phyloP scores from a whole-genome alignment of 352 stramenopile species.

The Phytophthora fragariae region DNA sequence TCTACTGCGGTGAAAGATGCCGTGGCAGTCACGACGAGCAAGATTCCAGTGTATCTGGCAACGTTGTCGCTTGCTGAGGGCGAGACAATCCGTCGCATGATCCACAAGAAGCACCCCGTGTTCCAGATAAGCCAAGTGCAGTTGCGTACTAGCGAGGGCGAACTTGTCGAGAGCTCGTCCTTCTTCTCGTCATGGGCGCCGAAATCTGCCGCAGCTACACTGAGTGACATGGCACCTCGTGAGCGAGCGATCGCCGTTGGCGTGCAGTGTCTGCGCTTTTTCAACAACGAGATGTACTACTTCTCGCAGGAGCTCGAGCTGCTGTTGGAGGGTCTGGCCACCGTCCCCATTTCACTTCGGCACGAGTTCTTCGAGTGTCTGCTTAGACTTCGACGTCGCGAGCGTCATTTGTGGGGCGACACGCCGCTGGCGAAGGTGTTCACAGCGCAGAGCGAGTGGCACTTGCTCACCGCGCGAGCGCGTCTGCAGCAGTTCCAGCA shows the following conservation, averaged over 20 bases:
- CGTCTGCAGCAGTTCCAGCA: conserved; percentile 89
- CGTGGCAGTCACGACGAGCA: conserved; percentile 44
- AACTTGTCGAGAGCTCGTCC: conserved; percentile 84
- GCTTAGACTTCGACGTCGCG: conserved; percentile 93
- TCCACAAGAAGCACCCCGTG: conserved; percentile 91
- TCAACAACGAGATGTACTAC: conserved; percentile 99
- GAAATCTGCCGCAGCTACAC: conserved; percentile 2
- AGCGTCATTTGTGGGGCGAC: conserved; percentile 95
- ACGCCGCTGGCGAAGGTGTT: conserved; percentile 98
- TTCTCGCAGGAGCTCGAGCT: conserved; percentile 93
- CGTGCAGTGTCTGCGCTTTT: conserved; percentile 95
- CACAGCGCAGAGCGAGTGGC: conserved; percentile 97
- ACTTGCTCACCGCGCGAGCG: conserved; percentile 85
- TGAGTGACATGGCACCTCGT: conserved; percentile 26
- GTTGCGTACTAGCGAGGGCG: conserved; percentile 82
- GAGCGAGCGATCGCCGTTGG: conserved; percentile 54
- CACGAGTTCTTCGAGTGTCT: conserved; percentile 89
- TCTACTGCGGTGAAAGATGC: conserved; percentile 49
- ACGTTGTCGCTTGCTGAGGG: conserved; percentile 97
- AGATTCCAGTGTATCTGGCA: conserved; percentile 89
- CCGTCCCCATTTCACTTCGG: conserved; percentile 69
- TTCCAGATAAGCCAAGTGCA: conserved; percentile 75
- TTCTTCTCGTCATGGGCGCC: conserved; percentile 64
- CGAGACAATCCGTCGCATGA: conserved; percentile 96
- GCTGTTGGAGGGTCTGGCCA: conserved; percentile 80